Base-by-base conservation (phyloP, 129 eudicot genomes). In the Scalesia atractyloides region DNA sequence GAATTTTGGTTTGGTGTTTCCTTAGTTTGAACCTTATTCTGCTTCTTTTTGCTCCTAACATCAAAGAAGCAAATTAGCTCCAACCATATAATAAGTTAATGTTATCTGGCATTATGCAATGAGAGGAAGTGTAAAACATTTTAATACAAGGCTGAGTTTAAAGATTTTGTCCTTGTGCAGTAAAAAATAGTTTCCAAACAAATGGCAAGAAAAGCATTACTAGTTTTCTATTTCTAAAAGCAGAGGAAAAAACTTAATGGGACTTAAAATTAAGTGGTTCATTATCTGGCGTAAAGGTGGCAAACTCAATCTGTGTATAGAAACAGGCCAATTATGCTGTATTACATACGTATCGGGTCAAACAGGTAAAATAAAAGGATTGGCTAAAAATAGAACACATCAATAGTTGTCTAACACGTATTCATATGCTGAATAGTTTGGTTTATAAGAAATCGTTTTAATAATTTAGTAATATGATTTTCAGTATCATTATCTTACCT, bases 401-500 rank as follows among this genome's bases (percentile, higher is more conserved):
- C 44, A 54, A 52, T 9, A 39, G 44, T 37, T 37, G 0, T 37
- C 43, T 39, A 5, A 39, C 44, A 39, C 44, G 9, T 4, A 37
- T 39, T 39, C 44, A 39, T 39, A 39, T 39, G 44, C 44, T 39
- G 7, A 37, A 37, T 37, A 37, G 43, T 37, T 37, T 37, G 8
- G 43, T 37, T 37, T 37, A 7, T 37, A 37, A 37, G 8, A 37
- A 37, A 37, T 4, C 8, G 43, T 37, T 37, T 2, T 1, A 37
- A 37, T 24, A 24, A 24, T 24, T 24, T 37, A 37, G 43, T 37
- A 37, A 37, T 37, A 37, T 37, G 43, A 7, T 37, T 37, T 37
- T 37, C 43, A 37, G 43, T 37, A 3, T 37, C 43, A 37, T 37
- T 37, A 37, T 37, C 43, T 37, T 37, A 88, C 96, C 68, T 75